Evolutionary conservation across 306 rosid species (phyloP).

Genomic region (Fragaria ananassa): DNA sequence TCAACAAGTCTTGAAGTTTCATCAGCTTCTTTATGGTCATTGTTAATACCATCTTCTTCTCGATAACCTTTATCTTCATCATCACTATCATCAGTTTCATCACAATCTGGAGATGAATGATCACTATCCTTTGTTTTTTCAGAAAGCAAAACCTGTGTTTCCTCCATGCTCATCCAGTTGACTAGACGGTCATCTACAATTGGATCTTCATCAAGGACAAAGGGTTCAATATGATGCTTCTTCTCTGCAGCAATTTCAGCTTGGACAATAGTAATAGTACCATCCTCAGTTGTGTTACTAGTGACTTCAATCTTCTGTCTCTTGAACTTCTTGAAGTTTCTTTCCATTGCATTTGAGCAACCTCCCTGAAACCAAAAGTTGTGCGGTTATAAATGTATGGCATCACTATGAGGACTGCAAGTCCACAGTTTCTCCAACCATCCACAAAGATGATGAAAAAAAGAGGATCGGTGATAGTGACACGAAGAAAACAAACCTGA

Average conservation of each 20-base stretch:
- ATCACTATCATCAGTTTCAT: conserved; percentile 50
- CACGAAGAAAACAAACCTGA: not conserved
- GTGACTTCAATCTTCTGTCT: conserved; percentile 41
- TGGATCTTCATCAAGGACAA: conserved; percentile 25
- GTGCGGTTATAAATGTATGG: not conserved
- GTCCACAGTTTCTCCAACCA: not conserved
- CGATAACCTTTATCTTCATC: conserved; percentile 41
- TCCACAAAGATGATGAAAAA: not conserved
- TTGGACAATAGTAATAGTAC: conserved; percentile 24
- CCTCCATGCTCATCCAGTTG: conserved; percentile 83
- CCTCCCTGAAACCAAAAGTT: conserved; percentile 35
- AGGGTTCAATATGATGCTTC: conserved; percentile 29
- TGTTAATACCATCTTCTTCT: conserved; percentile 21
- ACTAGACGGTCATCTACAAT: conserved; percentile 33
- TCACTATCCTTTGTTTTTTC: conserved; percentile 48
- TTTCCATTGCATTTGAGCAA: conserved; percentile 33
- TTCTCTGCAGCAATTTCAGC: conserved; percentile 35
- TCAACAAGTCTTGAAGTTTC: conserved; percentile 21
- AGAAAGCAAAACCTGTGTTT: conserved; percentile 39
- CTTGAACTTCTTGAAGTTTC: conserved; percentile 49
- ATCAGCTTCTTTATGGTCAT: conserved; percentile 31
- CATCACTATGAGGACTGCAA: not conserved
- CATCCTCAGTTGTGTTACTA: conserved; percentile 27
- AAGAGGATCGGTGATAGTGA: not conserved
- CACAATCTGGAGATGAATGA: conserved; percentile 36